Evolutionary conservation across 1,139 yeast genomes (phyloP), one percentile per base, ranked within the genome.

Genomic region (Hyphopichia khmerensis): DNA sequence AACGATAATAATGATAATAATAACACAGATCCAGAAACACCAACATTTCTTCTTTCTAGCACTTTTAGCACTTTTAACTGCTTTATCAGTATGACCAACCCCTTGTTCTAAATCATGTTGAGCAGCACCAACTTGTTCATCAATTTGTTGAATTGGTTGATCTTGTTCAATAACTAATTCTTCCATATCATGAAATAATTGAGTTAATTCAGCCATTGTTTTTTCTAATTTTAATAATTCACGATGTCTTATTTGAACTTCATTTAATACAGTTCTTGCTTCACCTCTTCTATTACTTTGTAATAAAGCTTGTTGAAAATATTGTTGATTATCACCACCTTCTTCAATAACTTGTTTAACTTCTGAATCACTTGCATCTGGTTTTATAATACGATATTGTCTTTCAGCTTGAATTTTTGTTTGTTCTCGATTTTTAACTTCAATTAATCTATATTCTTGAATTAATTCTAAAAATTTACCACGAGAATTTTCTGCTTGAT

Each of bases 81-180:
- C 99, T 65, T 87, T 84, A 60, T 86, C 81, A 43, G 96, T 90
- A 67, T 95, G 96, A 15, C 95, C 96, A 36, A 90, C 89, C 65
- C 98, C 99, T 62, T 84, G 84, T 69, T 91, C 96, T 55, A 93
- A 82, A 64, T 93, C 96, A 48, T 80, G 84, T 66, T 90, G 96
- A 31, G 97, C 98, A 43, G 76, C 77, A 43, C 75, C 82, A 44
- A 91, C 88, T 57, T 88, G 87, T 53, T 87, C 82, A 62, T 88
- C 91, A 55, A 90, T 84, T 60, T 82, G 87, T 57, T 85, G 87
- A 52, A 93, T 84, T 47, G 87, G 84, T 55, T 83, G 91, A 64
- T 90, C 97, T 72, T 93, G 99, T 68, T 91, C 96, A 56, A 93
- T 90, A 41, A 93, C 97, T 68, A 93, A 76, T 60, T 89, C 90